Conservation (phyloP, 306 rosid genomes). For the Luffa aegyptiaca region DNA sequence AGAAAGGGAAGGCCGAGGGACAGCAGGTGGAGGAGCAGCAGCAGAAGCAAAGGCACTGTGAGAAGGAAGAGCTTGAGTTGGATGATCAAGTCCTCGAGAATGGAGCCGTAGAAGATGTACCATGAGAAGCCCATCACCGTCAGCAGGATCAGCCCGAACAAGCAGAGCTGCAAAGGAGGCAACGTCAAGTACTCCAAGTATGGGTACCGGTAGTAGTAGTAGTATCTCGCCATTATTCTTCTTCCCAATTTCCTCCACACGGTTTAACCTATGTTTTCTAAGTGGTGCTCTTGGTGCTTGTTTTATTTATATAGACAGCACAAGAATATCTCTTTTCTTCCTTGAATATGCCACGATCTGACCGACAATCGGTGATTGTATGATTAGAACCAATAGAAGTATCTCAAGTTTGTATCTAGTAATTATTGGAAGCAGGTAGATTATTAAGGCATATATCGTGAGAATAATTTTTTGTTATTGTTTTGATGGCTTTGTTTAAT, state of each 20-base stretch:
- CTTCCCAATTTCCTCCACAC: not conserved
- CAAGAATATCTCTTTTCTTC: too few relatives aligned
- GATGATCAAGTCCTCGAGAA: slow-evolving; percentile 32
- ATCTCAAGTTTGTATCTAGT: too few relatives aligned
- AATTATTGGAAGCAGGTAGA: too few relatives aligned
- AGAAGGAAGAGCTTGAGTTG: slow-evolving; percentile 51
- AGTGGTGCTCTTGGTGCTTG: too few relatives aligned
- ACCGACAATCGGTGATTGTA: too few relatives aligned
- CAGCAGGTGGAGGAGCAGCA: slow-evolving; percentile 46
- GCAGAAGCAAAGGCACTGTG: slow-evolving; percentile 40
- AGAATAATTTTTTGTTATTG: too few relatives aligned
- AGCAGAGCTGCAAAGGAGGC: slow-evolving; percentile 41
- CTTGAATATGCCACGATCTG: too few relatives aligned
- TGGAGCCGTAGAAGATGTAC: slow-evolving; percentile 62
- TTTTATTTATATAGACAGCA: too few relatives aligned
- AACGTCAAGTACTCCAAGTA: slow-evolving; percentile 39
- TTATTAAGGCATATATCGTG: too few relatives aligned
- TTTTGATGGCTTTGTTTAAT: too few relatives aligned
- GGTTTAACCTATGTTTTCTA: too few relatives aligned
- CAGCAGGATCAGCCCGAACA: slow-evolving; percentile 40
- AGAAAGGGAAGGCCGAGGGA: slow-evolving; percentile 27
- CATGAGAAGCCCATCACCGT: slow-evolving; percentile 48
- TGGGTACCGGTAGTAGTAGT: slow-evolving; percentile 18
- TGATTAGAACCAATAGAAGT: too few relatives aligned
- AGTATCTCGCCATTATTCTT: slow-evolving; percentile 30